phyloP scores from a whole-genome alignment of 768 basidiomycete species.

The Psilocybe subaeruginosa region DNA sequence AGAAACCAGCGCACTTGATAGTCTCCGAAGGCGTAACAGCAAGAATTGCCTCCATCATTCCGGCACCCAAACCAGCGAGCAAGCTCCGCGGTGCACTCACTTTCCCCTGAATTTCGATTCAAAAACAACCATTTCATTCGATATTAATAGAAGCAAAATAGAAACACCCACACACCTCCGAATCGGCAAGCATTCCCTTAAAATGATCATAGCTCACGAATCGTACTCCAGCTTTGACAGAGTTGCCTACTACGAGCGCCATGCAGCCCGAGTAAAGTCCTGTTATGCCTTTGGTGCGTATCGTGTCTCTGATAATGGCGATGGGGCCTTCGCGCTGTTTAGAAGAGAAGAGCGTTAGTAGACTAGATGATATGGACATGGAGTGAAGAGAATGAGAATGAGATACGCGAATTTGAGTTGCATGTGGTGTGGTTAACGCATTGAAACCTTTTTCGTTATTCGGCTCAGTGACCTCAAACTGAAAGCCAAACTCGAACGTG shows the following conservation, averaged over 20 bases:
- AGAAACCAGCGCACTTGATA: constrained; percentile 74
- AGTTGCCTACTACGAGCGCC: constrained; percentile 90
- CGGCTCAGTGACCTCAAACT: no score
- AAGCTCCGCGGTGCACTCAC: constrained; percentile 86
- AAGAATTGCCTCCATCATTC: constrained; percentile 89
- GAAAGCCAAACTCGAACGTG: no score
- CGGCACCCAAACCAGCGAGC: constrained; percentile 81
- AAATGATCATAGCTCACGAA: constrained; percentile 96
- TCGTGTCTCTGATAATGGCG: constrained; percentile 72
- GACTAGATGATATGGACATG: no score
- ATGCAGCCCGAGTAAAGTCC: constrained; percentile 95
- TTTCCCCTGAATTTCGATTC: constrained; percentile 69
- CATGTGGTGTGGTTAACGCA: no score
- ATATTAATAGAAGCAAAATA: not conserved
- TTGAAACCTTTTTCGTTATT: no score
- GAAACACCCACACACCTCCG: constrained; percentile 54
- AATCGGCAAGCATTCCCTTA: constrained; percentile 81
- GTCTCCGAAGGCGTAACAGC: constrained; percentile 98
- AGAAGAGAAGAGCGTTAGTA: no score
- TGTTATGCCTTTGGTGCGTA: constrained; percentile 71
- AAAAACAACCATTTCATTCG: not conserved
- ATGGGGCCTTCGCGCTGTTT: constrained; percentile 65
- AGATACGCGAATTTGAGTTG: not conserved
- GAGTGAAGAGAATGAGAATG: no score
- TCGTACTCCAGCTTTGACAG: constrained; percentile 92